Base-by-base conservation (phyloP, 2,329 filamentous ascomycete genomes). In the Pyrenochaeta sp. region DNA sequence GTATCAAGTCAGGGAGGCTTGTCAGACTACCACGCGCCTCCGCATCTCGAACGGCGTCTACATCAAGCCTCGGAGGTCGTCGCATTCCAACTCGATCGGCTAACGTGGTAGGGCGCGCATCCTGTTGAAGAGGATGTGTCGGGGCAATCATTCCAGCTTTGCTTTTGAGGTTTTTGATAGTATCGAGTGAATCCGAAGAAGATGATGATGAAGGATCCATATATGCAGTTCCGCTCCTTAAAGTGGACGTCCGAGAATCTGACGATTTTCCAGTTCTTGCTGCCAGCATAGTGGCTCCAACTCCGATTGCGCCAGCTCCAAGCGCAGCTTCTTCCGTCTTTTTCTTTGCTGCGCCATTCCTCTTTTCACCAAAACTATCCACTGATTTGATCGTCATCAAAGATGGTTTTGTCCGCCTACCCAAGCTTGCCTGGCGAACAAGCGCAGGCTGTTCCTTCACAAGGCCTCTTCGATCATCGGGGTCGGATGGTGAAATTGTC, bases 1-100 rank as follows among this genome's bases (percentile, higher is more conserved):
- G 82, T 56, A 99, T 97, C 48, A 99, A 76, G 67, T 97, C 94
- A 0, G 92, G 88, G 46, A 99, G 76, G 71, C 92, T 96, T 1
- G 94, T 97, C 52, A 96, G 78, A 67, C 92, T 96, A 3, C 90
- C 92, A 62, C 94, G 84, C 1, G 87, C 83, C 69, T 96, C 90
- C 11, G 89, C 89, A 37, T 87, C 85, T 53, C 85, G 82, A 3
- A 96, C 88, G 3, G 89, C 89, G 63, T 92, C 86, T 17, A 96
- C 87, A 63, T 96, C 85, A 3, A 96, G 75, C 23, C 82, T 83
- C 3, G 90, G 88, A 21, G 93, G 92, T 44, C 76, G 63, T 43
- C 66, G 68, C 36, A 68, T 67, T 18, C 72, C 76, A 14, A 70
- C 67, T 35, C 74, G 71, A 19, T 73, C 72, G 5, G 70, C 70